These are phyloP conservation scores for Beauveria rudraprayagi DNA, from an alignment of 2,329 filamentous ascomycete species.

Conservation along the genomic window DNA sequence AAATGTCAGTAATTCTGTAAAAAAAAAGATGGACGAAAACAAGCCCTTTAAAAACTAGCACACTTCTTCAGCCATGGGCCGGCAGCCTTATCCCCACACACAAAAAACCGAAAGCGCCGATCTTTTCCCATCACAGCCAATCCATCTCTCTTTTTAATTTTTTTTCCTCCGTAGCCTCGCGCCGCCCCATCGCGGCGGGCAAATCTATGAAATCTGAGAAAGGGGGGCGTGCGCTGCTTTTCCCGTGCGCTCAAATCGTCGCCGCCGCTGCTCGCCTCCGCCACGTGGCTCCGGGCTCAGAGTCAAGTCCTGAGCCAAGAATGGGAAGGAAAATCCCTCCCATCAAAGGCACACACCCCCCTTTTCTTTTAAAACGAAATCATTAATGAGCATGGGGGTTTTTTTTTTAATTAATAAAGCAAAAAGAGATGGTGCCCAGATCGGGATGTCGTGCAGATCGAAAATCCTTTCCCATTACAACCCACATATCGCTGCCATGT, in stretches of 20 bases:
- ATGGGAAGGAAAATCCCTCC: not conserved
- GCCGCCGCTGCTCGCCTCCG: not conserved
- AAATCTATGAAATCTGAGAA: no score
- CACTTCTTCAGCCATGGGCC: no score
- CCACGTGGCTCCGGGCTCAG: constrained; percentile 12
- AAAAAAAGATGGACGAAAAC: no score
- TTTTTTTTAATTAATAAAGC: not conserved
- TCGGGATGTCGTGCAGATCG: constrained; percentile 10
- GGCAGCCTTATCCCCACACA: not conserved
- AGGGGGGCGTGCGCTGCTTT: no score
- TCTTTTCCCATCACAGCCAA: not conserved
- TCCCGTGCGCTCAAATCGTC: no score
- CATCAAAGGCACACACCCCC: not conserved
- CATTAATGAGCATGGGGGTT: not conserved
- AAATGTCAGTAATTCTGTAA: no score
- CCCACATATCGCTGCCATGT: not conserved
- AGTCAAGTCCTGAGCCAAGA: constrained; percentile 6
- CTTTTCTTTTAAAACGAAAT: not conserved
- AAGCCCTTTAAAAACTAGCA: not conserved
- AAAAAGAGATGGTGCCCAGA: constrained; percentile 6
- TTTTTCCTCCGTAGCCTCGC: not conserved
- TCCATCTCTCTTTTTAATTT: not conserved
- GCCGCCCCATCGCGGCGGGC: not conserved
- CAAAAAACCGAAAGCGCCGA: not conserved
- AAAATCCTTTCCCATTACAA: not conserved